Percentiles rank a stretch among this genome's conserved stretches.
Evolutionary conservation across 108 stramenopile genomes (phyloP).

Genomic region (Discostella stelligeroides): DNA sequence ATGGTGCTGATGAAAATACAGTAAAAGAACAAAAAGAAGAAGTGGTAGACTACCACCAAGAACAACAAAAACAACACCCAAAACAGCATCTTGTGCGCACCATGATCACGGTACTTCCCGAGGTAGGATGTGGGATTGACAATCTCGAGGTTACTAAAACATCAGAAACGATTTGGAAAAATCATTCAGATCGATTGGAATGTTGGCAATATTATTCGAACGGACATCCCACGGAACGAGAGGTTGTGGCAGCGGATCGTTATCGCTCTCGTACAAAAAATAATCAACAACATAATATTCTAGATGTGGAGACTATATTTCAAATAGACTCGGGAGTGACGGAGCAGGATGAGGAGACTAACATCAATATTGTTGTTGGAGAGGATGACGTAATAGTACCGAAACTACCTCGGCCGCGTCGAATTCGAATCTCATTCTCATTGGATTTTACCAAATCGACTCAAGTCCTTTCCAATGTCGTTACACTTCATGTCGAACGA

Average conservation of each 20-base stretch:
- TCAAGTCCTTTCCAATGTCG: slow-evolving; percentile 19
- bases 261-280: background rate
- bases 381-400: too few species aligned
- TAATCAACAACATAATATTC: background rate
- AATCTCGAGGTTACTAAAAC: slow-evolving; percentile 70
- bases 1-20: background rate
- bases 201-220: background rate
- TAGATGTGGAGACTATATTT: slow-evolving; percentile 43
- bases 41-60: background rate
- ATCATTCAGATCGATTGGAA: background rate
- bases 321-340: slow-evolving; percentile 3
- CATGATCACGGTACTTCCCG: slow-evolving; percentile 64
- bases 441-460: slow-evolving; percentile 13
- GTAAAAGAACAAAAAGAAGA: background rate
- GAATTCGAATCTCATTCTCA: slow-evolving; percentile 36
- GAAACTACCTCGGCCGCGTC: slow-evolving; percentile 20
- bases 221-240: background rate
- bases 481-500: slow-evolving; percentile 40
- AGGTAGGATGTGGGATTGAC: slow-evolving; percentile 78
- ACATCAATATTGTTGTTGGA: slow-evolving; percentile 1
- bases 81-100: slow-evolving; percentile 36
- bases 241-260: background rate
- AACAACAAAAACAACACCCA: too few species aligned
- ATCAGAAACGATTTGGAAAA: background rate
- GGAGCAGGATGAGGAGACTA: background rate